Evolutionary conservation across 805 yeast species (phyloP).

Genomic region (Candida dendrica): DNA sequence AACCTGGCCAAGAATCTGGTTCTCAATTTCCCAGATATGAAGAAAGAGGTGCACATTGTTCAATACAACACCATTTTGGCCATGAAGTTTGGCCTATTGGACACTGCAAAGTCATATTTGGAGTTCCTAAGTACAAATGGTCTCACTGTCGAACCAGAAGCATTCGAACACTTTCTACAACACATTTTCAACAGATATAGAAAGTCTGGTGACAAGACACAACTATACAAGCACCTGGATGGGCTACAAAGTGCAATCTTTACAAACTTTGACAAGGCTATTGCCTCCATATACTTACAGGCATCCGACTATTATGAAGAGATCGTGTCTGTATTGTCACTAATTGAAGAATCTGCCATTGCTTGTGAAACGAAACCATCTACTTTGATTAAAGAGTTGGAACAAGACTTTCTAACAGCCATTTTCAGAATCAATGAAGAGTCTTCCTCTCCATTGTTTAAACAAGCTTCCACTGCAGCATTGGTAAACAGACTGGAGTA

Average conservation of each 20-base stretch:
- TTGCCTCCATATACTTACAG: not conserved
- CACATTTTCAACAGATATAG: not conserved
- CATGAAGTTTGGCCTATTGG: not conserved
- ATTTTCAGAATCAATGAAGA: not conserved
- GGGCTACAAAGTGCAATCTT: not conserved
- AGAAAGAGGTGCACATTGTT: not conserved
- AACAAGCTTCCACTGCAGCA: not conserved
- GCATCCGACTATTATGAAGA: not conserved
- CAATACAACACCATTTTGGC: not conserved
- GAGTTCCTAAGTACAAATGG: not conserved
- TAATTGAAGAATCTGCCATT: not conserved
- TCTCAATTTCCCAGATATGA: not conserved
- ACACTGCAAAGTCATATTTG: not conserved
- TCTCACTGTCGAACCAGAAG: not conserved
- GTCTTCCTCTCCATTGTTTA: not conserved
- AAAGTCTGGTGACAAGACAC: too few relatives aligned
- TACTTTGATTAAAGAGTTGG: not conserved
- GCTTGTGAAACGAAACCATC: not conserved
- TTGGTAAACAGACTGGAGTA: not conserved
- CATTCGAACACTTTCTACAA: not conserved
- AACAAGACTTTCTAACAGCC: not conserved
- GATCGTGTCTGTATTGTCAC: not conserved
- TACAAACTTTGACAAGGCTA: not conserved
- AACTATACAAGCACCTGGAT: not conserved
- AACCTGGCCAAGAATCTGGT: too few relatives aligned